Evolutionary conservation across 1,284 basidiomycete species (phyloP).

Genomic region (Puccinia brachypodii): DNA sequence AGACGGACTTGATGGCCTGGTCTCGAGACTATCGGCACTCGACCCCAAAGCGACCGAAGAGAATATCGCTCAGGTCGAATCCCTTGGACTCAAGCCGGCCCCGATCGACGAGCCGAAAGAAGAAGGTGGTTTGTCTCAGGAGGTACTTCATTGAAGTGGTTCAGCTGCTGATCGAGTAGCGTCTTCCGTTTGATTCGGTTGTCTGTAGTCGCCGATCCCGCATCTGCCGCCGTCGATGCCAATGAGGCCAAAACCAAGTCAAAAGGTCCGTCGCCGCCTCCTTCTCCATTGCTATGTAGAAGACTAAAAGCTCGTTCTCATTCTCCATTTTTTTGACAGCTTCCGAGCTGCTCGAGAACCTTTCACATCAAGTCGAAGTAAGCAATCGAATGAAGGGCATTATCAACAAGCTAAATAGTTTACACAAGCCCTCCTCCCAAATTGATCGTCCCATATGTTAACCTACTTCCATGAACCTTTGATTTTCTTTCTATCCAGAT

Average conservation of each 20-base stretch:
- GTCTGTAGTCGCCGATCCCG: not conserved
- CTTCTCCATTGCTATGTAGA: not conserved
- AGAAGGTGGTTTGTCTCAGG: not conserved
- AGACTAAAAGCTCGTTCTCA: not conserved
- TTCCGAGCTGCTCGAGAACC: conserved; percentile 41
- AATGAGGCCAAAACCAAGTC: conserved; percentile 1
- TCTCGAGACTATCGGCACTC: conserved; percentile 39
- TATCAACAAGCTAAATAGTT: not conserved
- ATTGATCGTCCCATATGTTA: not conserved
- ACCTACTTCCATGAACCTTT: not conserved
- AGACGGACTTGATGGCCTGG: conserved; percentile 33
- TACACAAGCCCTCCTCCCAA: not conserved
- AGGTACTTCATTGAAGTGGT: not conserved
- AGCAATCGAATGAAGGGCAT: not conserved
- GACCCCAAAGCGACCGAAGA: conserved; percentile 31
- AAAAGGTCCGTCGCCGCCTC: not conserved
- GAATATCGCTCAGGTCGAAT: conserved; percentile 23
- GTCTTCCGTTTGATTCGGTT: not conserved
- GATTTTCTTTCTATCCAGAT: conserved; percentile 64
- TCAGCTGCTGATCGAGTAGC: not conserved
- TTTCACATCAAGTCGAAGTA: conserved; percentile 48
- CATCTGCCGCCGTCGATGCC: not conserved
- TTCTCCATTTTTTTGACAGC: conserved; percentile 11
- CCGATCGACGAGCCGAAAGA: not conserved
- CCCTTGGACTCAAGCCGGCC: conserved; percentile 30